phyloP scores from a whole-genome alignment of 768 basidiomycete genomes.

The Mycena venus region DNA sequence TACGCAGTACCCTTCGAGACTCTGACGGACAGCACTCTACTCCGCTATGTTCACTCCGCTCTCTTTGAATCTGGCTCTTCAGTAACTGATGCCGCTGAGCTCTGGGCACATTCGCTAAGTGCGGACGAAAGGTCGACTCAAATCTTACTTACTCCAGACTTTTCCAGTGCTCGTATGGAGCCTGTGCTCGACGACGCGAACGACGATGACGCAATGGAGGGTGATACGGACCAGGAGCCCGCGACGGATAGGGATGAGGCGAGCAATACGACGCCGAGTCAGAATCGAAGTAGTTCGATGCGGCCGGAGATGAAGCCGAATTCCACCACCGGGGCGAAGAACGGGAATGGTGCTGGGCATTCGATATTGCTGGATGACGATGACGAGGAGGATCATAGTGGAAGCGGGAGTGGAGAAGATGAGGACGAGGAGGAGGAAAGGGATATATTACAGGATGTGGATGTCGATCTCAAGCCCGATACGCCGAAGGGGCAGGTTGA shows the following conservation, averaged over 20 bases:
- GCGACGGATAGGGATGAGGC: slow-evolving; percentile 80
- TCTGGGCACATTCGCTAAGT: too few relatives aligned
- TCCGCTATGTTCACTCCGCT: too few relatives aligned
- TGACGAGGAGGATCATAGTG: slow-evolving; percentile 9
- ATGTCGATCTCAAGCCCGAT: slow-evolving; percentile 69
- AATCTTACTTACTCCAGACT: too few relatives aligned
- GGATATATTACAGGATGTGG: slow-evolving; percentile 35
- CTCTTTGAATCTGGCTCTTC: too few relatives aligned
- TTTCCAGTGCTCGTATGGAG: too few relatives aligned
- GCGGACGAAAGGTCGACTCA: too few relatives aligned
- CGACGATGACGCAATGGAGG: slow-evolving; percentile 70
- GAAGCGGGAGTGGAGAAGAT: slow-evolving; percentile 5
- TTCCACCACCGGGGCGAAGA: too few relatives aligned
- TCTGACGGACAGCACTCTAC: too few relatives aligned
- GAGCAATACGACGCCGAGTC: slow-evolving; percentile 79
- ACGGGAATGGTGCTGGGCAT: slow-evolving; percentile 85
- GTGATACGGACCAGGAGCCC: slow-evolving; percentile 81
- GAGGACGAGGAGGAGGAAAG: slow-evolving; percentile 10
- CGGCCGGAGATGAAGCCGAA: slow-evolving; percentile 38
- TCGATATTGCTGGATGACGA: slow-evolving; percentile 65
- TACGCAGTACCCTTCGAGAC: too few relatives aligned
- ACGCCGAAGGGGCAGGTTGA: slow-evolving; percentile 57
- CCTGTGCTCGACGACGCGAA: slow-evolving; percentile 87
- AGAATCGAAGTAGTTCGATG: neutral
- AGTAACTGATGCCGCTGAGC: too few relatives aligned